Base-by-base conservation (phyloP, 1,284 basidiomycete species). In the Amylostereum areolatum region DNA sequence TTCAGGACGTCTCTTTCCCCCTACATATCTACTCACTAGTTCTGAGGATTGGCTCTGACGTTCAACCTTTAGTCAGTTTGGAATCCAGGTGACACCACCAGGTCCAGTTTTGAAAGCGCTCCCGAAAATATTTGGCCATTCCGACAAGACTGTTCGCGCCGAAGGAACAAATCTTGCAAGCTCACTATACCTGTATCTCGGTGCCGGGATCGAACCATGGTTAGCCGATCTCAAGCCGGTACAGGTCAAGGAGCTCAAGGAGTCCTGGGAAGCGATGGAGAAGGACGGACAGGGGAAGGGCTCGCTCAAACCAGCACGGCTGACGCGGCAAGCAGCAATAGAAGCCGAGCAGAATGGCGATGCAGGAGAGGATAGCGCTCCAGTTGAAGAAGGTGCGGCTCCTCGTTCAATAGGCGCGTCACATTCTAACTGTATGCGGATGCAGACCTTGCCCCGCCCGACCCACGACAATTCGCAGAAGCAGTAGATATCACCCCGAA, bases 191-290 rank as follows among this genome's bases (percentile, higher is more conserved):
- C 86, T 88, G 55, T 95, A 85, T 65, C 83, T 99, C 55, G 97
- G 97, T 25, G 73, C 88, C 1, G 89, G 85, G 1, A 86, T 99
- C 52, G 85, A 93, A 49, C 82, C 93, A 41, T 92, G 86, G 69
- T 72, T 99, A 8, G 72, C 81, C n/a, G 91, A 97, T 57, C 78
- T 99, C 54, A 99, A 99, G 66, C 93, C 97, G 0, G 94, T 99
- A n/a, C 97, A 99, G 67, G 84, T 95, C 40, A 95, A 97, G 65
- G 97, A 99, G 62, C 68, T 99, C 52, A 92, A 92, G 59, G 95
- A 97, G 62, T 78, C 83, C 0, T 99, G 97, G 61, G 91, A 91
- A 55, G 71, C 66, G 30, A 76, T 96, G 72, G 93, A 97, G 60
- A 83, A 81, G 45, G 83, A 87, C 32, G 88, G 86, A 1, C 87